Base-by-base conservation (phyloP, 306 rosid genomes). In the Erythrophleum fordii region DNA sequence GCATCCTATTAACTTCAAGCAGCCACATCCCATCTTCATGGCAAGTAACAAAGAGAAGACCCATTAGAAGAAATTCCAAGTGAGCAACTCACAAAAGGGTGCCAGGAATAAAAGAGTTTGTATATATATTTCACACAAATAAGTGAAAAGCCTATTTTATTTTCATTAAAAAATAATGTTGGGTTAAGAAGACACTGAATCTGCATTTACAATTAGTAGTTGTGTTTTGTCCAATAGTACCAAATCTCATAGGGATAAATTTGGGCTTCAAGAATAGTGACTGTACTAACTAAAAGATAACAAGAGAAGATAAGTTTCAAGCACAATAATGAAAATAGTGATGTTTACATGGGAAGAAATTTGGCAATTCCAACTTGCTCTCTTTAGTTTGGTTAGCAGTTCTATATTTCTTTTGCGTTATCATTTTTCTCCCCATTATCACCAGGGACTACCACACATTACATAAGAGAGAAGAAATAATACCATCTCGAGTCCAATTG, bases 401-500 rank as follows among this genome's bases (percentile, higher is more conserved):
- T 76, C 58, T 26, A n/a, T 48, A 76, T 56, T 70, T 74, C 48
- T 72, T 13, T 29, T 61, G 22, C 41, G 29, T 20, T 29, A 56
- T 74, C 49, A 58, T 37, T 65, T 78, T 66, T 25, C 70, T 76
- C 77, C 28, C 61, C 80, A 48, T 42, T 53, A 69, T 29, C 25
- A 77, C 87, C 45, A 73, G 60, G 16, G 39, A 77, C 17, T 73
- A 74, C 69, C 39, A 70, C 71, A 16, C 29, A 74, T 53, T 16
- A 69, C 16, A 61, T 46, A 80, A 59, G 77, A 83, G 46, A 66
- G 49, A 35, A 74, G n/a, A 81, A 85, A 59, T 5, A 5, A 80
- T 90, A 95, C 99, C 97, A 65, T 95, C 97, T 68, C 90, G 90
- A 74, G 97, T 95, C 97, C 99, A 95, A 78, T 93, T 91, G 75